These are phyloP conservation scores for Lathyrus sativus DNA, from an alignment of 306 rosid species.

Conservation along the genomic window DNA sequence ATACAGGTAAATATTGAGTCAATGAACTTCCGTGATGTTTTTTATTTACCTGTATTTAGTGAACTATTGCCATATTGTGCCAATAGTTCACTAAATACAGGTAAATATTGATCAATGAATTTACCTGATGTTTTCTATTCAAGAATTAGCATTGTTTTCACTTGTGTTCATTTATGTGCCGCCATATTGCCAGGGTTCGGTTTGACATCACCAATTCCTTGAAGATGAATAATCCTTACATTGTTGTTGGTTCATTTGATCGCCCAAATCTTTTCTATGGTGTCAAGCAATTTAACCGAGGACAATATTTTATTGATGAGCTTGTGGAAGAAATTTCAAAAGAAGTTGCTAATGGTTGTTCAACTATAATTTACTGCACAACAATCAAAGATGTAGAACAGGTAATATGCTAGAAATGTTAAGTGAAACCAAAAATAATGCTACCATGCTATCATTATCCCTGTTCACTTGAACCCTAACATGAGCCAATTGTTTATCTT, in stretches of 20 bases:
- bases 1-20: no score
- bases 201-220: conserved; percentile 73
- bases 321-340: conserved; percentile 66
- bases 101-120: no score
- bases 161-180: conserved; percentile 28
- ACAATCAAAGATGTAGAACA: conserved; percentile 85
- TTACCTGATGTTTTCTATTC: no score
- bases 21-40: no score
- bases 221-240: conserved; percentile 68
- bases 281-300: conserved; percentile 67
- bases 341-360: conserved; percentile 58
- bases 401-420: conserved; percentile 50
- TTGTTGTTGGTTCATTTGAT: conserved; percentile 82
- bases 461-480: conserved; percentile 26
- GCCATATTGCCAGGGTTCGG: conserved; percentile 70
- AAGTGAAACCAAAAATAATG: no score
- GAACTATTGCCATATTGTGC: no score
- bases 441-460: conserved; percentile 13
- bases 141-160: no score
- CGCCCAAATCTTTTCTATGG: conserved; percentile 82
- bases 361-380: conserved; percentile 87
- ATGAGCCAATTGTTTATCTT: conserved; percentile 16
- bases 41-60: no score
- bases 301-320: conserved; percentile 64
- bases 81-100: no score